A percentile compares a stretch with the other conserved stretches of the same genome.
These are phyloP conservation scores for Termitomyces sp. DNA, from an alignment of 1,284 basidiomycete species.

Conservation along the genomic window DNA sequence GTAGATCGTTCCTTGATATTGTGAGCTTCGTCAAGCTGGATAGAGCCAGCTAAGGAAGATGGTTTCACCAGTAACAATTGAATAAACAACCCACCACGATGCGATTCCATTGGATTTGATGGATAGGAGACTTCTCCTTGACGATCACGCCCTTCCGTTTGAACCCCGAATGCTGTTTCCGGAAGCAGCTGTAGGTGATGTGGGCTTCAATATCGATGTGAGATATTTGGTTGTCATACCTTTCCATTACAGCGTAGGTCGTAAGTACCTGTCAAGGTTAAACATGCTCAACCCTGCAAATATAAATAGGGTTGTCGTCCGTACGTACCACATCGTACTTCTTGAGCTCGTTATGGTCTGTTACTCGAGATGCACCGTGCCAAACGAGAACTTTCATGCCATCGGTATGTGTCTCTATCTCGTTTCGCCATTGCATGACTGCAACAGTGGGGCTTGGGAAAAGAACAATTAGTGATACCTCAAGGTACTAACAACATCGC, in stretches of 20 bases:
- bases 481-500: constrained; percentile 24
- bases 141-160: constrained; percentile 81
- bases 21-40: constrained; percentile 92
- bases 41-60: not conserved
- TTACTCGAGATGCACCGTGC: constrained; percentile 78
- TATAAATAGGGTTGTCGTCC: constrained; percentile 9
- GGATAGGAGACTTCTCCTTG: constrained; percentile 86
- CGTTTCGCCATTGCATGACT: constrained; percentile 98
- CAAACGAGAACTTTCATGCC: constrained; percentile 83
- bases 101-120: constrained; percentile 84
- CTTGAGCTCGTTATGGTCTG: constrained; percentile 62
- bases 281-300: not conserved
- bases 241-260: constrained; percentile 84
- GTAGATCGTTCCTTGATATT: constrained; percentile 95
- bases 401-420: constrained; percentile 81
- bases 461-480: not conserved
- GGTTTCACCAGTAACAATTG: not conserved
- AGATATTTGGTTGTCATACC: constrained; percentile 20
- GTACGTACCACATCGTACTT: constrained; percentile 81
- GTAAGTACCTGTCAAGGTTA: constrained; percentile 56
- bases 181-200: constrained; percentile 61
- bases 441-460: constrained; percentile 81
- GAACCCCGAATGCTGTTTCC: constrained; percentile 91
- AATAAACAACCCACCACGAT: constrained; percentile 45
- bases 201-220: not conserved